A percentile compares a stretch with the other conserved stretches of the same genome.
Conservation (phyloP, 106 monocot genomes). For the Dendrobium chrysotoxum region DNA sequence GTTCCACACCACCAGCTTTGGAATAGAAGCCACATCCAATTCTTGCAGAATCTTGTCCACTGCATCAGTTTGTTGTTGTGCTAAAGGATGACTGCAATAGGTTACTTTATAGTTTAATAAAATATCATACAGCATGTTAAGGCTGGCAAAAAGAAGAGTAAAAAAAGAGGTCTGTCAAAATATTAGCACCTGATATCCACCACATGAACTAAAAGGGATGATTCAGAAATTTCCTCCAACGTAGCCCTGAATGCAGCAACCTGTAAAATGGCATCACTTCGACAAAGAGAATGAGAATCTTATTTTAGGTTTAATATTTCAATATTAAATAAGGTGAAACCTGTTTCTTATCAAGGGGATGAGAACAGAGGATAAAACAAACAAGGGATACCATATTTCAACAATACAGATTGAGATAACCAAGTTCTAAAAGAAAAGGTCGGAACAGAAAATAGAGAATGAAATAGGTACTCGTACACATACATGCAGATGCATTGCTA, state of each 20-base stretch:
- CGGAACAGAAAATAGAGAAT: background rate
- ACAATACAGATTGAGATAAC: background rate
- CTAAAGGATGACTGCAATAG: constrained; percentile 73
- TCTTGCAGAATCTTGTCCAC: constrained; percentile 74
- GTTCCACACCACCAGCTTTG: constrained; percentile 88
- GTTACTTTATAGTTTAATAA: constrained; percentile 1
- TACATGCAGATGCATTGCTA: too few relatives aligned
- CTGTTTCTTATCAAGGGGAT: background rate
- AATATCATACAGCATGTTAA: background rate
- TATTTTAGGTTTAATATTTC: constrained; percentile 1
- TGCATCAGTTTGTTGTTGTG: constrained; percentile 74
- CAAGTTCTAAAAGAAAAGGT: background rate
- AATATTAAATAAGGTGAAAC: background rate
- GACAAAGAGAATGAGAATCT: constrained; percentile 1
- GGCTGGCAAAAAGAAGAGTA: background rate
- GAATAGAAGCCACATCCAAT: constrained; percentile 76
- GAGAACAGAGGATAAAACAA: background rate
- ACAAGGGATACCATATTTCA: background rate
- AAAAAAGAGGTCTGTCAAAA: background rate
- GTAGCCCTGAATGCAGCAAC: constrained; percentile 98
- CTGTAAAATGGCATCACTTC: constrained; percentile 27
- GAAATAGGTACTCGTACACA: background rate
- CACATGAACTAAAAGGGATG: constrained; percentile 85
- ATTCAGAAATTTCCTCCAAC: constrained; percentile 92
- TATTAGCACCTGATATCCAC: constrained; percentile 83